Conservation (phyloP, 2,329 filamentous ascomycete species). For the Achaetomium macrosporum region DNA sequence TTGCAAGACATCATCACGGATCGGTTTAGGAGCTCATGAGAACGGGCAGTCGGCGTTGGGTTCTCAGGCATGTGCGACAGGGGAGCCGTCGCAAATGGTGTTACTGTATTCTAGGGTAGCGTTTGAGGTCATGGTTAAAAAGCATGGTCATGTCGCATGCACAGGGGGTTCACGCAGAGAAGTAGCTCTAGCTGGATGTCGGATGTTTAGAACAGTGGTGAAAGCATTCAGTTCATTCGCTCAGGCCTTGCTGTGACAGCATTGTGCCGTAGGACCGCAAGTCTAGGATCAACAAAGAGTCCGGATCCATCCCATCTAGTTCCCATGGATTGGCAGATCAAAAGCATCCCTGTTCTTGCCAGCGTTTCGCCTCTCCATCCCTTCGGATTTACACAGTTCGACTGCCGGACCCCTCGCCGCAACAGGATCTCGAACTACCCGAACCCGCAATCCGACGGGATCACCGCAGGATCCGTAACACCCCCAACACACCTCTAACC, state of each 20-base stretch:
- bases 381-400: background rate
- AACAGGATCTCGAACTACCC: background rate
- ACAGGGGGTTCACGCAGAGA: background rate
- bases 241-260: too few relatives aligned
- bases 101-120: slow-evolving; percentile 1
- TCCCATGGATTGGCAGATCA: too few relatives aligned
- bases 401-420: background rate
- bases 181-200: slow-evolving; percentile 1
- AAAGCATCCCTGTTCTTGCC: background rate
- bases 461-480: slow-evolving; percentile 6
- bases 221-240: background rate
- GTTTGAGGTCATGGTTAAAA: slow-evolving; percentile 4
- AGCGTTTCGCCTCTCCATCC: background rate
- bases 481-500: background rate
- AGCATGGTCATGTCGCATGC: slow-evolving; percentile 5
- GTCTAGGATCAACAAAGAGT: too few relatives aligned
- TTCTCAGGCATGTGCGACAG: background rate
- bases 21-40: background rate
- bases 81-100: background rate
- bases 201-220: background rate
- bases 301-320: too few relatives aligned
- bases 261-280: too few relatives aligned
- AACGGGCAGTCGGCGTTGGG: slow-evolving; percentile 11
- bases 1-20: background rate
- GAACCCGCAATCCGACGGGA: background rate